Evolutionary conservation across 164 flowering plant genomes (phyloP), one percentile per base, ranked within the genome.

Genomic region (Protea cynaroides): DNA sequence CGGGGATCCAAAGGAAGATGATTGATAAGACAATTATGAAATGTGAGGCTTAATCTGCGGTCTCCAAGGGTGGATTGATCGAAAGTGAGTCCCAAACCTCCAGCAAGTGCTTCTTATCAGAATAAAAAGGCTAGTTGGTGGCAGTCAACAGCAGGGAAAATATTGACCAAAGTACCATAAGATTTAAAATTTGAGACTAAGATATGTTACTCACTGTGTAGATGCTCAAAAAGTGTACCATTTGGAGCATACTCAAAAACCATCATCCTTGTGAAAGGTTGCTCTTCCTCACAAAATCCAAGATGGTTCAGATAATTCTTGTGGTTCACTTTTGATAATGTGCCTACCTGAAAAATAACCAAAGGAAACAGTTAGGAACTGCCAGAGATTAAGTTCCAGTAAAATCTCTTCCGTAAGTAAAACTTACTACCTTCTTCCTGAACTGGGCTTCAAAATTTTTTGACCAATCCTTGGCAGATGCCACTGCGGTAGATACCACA

Each of bases 221-320:
- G 76, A 79, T 88, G 94, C 78, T 88, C 94, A 72, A 81, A 88
- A 24, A 88, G 88, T 25, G 94, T 80, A 52, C 94, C 94, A 65
- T 86, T 88, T 47, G 94, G 89, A 68, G 90, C 87, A 76, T 88
- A 88, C 65, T 88, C 94, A 64, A 86, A 88, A 54, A 84, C 90
- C 90, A 88, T 80, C 84, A 83, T 84, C 74, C 94, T 81, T 4
- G 90, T 80, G 72, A 85, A 85, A 38, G 88, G 94, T 62, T 73
- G 58, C 54, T 79, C 80, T 70, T 88, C 94, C 72, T 81, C 84
- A 60, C 90, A 88, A 65, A 34, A 84, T 1, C 94, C 94, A 36
- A 88, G 77, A 58, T 85, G 85, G 72, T 81, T 87, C 68, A 84
- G 80, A 71, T 85, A 87, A 58, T 85, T 87, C 77, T 87, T 87